These are phyloP conservation scores for Rosa persica DNA, from an alignment of 306 rosid species.

Conservation along the genomic window DNA sequence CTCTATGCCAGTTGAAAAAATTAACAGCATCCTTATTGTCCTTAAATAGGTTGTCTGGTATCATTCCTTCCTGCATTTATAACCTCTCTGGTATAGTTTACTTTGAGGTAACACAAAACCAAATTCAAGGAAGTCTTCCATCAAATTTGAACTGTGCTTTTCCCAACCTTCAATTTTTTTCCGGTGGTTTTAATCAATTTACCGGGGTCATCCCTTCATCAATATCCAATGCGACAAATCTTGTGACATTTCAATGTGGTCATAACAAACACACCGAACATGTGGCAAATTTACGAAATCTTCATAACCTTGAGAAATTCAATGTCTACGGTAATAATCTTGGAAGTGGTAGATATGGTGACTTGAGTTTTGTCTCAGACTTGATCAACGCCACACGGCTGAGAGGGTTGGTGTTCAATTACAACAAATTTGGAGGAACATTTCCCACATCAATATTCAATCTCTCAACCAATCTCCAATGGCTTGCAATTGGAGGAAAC, in stretches of 20 bases:
- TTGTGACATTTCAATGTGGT: accelerated
- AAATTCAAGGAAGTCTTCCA: not conserved
- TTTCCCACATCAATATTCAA: not conserved
- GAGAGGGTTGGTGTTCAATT: accelerated
- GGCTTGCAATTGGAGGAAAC: accelerated
- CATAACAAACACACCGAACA: not conserved
- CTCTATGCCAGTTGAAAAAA: conserved; percentile 8
- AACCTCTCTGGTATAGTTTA: conserved; percentile 9
- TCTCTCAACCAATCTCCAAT: not conserved
- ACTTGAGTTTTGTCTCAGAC: not conserved
- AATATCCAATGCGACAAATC: not conserved
- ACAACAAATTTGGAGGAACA: not conserved
- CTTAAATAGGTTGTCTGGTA: conserved; percentile 6
- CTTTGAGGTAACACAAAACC: not conserved
- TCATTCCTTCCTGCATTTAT: conserved; percentile 15
- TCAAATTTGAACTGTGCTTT: not conserved
- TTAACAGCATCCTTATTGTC: not conserved
- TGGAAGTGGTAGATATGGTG: not conserved
- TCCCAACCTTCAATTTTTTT: not conserved
- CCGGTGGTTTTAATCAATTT: not conserved
- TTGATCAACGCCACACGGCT: not conserved
- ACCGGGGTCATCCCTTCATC: not conserved
- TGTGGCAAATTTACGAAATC: not conserved
- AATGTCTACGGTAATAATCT: not conserved
- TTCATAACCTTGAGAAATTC: not conserved